Conservation (phyloP, 495 filamentous ascomycete genomes). For the Copromyces sp. region DNA sequence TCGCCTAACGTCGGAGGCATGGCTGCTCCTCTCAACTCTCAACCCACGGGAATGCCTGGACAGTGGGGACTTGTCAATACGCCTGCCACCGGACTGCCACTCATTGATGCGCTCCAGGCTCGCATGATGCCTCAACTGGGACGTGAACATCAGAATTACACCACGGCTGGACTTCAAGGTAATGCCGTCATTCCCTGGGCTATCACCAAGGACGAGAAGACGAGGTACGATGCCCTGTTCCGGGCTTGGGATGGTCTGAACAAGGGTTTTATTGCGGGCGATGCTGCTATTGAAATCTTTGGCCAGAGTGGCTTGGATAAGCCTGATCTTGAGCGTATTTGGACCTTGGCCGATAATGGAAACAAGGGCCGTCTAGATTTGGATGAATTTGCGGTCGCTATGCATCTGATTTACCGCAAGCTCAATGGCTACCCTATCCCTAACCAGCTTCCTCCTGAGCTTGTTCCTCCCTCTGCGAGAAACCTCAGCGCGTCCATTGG, state of each 20-base stretch:
- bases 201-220: slow-evolving; percentile 98
- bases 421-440: slow-evolving; percentile 93
- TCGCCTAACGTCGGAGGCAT: slow-evolving; percentile 49
- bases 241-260: slow-evolving; percentile 92
- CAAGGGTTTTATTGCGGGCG: slow-evolving; percentile 88
- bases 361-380: slow-evolving; percentile 91
- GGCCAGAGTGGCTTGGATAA: slow-evolving; percentile 91
- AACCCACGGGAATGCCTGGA: slow-evolving; percentile 92
- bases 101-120: slow-evolving; percentile 84
- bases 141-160: slow-evolving; percentile 75
- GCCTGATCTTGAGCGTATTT: slow-evolving; percentile 79
- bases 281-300: slow-evolving; percentile 94
- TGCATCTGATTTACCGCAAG: slow-evolving; percentile 98
- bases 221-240: slow-evolving; percentile 91
- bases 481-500: slow-evolving; percentile 88
- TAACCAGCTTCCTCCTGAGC: slow-evolving; percentile 81
- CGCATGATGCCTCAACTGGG: slow-evolving; percentile 98
- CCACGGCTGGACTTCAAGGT: slow-evolving; percentile 76
- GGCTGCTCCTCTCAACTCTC: slow-evolving; percentile 63
- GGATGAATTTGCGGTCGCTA: slow-evolving; percentile 97
- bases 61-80: slow-evolving; percentile 98
- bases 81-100: slow-evolving; percentile 79
- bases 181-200: slow-evolving; percentile 97
- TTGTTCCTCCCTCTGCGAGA: slow-evolving; percentile 91
- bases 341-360: slow-evolving; percentile 88